Evolutionary conservation across 2,329 filamentous ascomycete genomes (phyloP), one percentile per base, ranked within the genome.

Genomic region (Aspergillus japonicus): DNA sequence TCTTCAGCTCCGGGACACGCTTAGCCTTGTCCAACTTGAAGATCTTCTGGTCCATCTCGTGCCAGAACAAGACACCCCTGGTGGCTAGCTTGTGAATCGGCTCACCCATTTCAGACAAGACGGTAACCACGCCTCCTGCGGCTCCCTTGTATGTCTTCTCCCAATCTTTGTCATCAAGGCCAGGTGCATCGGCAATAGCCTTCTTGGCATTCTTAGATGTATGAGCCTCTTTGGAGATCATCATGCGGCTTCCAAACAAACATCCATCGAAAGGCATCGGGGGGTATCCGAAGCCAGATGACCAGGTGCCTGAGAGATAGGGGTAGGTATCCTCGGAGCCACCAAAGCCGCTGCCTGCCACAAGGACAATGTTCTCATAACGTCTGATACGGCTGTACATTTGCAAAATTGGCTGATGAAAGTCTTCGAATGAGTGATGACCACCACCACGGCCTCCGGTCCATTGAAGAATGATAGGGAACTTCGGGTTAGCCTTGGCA

Each of bases 61-160:
- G 89, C 95, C 95, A 99, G 83, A 99, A 96, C 57, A 87, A 83
- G 51, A 99, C 93, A 85, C 95, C 95, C 60, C 96, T 90, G 52
- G 95, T 99, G 16, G 95, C 96, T 61, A 99, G 86, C 82, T 99
- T 99, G 83, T 99, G 95, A 63, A 99, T 99, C 5, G 95, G 96
- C 82, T 99, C 95, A 50, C 95, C 96, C 96, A 99, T 99, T 80
- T 99, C 95, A 1, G 95, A 99, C 65, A 92, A 87, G 52, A 99
- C 95, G 29, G 95, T 99, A 70, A 99, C 94, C 64, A 99, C 87
- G 74, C 95, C 95, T 70, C 95, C 95, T 59, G 93, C 90, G 26
- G 92, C 84, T 19, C 91, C 91, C 80, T 94, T 92, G 82, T 96
- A 96, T 5, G 92, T 96, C 79, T 93, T 88, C 78, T 96, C 92